phyloP scores from a whole-genome alignment of 2,329 filamentous ascomycete species.

The Volutella citrinella region DNA sequence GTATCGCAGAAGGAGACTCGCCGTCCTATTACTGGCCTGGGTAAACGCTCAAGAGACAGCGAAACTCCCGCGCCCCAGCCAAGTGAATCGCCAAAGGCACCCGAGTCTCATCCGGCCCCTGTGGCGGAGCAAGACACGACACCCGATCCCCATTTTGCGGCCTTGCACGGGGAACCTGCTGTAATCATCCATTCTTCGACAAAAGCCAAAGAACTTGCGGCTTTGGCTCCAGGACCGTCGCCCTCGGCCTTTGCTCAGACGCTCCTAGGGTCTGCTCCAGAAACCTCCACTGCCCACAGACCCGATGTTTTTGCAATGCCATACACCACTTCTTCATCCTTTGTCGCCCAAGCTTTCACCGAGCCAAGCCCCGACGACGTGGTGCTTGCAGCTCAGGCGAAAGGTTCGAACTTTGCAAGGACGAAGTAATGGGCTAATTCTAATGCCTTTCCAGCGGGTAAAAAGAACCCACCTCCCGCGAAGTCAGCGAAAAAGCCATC shows the following conservation, averaged over 20 bases:
- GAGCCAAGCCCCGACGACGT: constrained; percentile 90
- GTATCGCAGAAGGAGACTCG: constrained; percentile 27
- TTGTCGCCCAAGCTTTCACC: constrained; percentile 65
- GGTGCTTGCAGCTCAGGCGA: constrained; percentile 81
- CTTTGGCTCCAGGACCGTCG: constrained; percentile 11
- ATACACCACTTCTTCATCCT: constrained; percentile 47
- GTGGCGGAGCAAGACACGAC: no score
- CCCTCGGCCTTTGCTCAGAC: constrained; percentile 58
- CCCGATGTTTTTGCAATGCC: constrained; percentile 42
- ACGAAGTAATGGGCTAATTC: constrained; percentile 49
- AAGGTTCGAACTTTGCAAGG: constrained; percentile 69
- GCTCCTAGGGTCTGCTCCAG: constrained; percentile 45
- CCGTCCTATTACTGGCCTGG: constrained; percentile 9
- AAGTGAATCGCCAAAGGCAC: neutral
- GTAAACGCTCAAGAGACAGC: constrained; percentile 16
- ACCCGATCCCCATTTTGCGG: no score
- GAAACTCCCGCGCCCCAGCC: constrained; percentile 13
- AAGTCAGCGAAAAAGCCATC: constrained; percentile 39
- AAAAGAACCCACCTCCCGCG: constrained; percentile 40
- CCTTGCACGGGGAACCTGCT: neutral
- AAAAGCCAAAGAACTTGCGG: neutral
- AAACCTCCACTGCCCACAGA: constrained; percentile 22
- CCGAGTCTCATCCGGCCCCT: no score
- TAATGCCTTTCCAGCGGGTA: constrained; percentile 53
- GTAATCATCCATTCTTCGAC: neutral